Evolutionary conservation across 495 filamentous ascomycete species (phyloP), one percentile per base, ranked within the genome.

Genomic region (Tuber brumale): DNA sequence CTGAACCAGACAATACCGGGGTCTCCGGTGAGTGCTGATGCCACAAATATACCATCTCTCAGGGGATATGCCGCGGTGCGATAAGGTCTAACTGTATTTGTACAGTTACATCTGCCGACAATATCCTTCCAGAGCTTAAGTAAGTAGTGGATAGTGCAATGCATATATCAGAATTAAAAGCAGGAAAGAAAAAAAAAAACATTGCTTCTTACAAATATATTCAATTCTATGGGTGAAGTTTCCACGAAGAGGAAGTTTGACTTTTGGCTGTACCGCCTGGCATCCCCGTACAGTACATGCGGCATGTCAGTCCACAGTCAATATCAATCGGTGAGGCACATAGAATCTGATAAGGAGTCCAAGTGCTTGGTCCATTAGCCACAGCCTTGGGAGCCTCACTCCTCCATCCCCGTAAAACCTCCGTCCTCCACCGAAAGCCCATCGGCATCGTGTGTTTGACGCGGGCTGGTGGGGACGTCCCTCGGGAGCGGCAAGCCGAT

Each of bases 1-100:
- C 97, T 66, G 95, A 98, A 87, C 94, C 94, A 31, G 95, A 99
- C 85, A 97, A 95, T 85, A 96, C 93, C 46, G 94, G 95, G 46
- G 87, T 95, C 19, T 88, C 92, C 76, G 92, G 93, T 95, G 85
- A 83, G 88, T 81, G 41, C n/a, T 41, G 27, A 66, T 61, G 6
- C 71, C 66, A 69, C 45, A 37, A 71, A 45, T 14, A 61, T 41
- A 23, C 72, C 46, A 31, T 35, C 21, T 51, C 48, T 4, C 3
- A 39, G 41, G 45, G 8, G 23, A 71, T 31, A 35, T 9, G 9
- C 31, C 19, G 35, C 27, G 42, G 9, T 48, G 71, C 42, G 31
- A 66, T 66, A 31, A 35, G 27, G 27, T 66, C 57, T 66, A 66
- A 66, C 27, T 35, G 27, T 18, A 18, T 35, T 9, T 71, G 21